Conservation (phyloP, 768 basidiomycete species). For the Tulasnella sp. region DNA sequence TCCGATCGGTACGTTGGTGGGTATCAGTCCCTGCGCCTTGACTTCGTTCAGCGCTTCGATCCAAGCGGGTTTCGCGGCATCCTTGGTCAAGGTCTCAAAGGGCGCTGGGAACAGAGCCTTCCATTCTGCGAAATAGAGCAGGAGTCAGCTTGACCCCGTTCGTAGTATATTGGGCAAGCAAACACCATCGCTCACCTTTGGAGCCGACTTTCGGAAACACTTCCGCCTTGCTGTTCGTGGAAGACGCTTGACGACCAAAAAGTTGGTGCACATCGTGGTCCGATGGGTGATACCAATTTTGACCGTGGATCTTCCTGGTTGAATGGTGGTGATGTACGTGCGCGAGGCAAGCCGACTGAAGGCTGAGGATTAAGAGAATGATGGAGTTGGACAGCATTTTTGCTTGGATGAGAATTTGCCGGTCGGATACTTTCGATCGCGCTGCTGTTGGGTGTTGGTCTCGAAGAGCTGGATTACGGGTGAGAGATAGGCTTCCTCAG, state of each 20-base stretch:
- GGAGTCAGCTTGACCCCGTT: neutral
- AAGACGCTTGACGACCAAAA: constrained; percentile 8
- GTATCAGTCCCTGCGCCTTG: constrained; percentile 37
- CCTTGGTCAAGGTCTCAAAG: neutral
- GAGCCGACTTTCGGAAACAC: constrained; percentile 26
- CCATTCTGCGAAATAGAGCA: constrained; percentile 31
- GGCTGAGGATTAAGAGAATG: neutral
- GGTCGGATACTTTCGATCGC: neutral
- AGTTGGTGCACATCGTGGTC: constrained; percentile 25
- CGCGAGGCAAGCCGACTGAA: neutral
- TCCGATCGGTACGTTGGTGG: constrained; percentile 33
- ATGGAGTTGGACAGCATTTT: constrained; percentile 5
- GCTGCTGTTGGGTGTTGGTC: neutral
- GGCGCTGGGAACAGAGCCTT: constrained; percentile 12
- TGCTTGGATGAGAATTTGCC: neutral
- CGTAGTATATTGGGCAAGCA: constrained; percentile 35
- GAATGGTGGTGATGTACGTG: neutral
- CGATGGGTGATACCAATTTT: constrained; percentile 21
- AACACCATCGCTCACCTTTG: constrained; percentile 35
- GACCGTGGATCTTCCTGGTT: neutral
- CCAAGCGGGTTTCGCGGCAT: constrained; percentile 38
- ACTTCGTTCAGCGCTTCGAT: constrained; percentile 37
- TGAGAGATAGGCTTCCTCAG: neutral
- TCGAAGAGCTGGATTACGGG: neutral
- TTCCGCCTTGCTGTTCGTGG: constrained; percentile 6